Percentiles rank a stretch among this genome's conserved stretches.
Conservation (phyloP, 805 yeast species). For the Candida nanaspora region DNA sequence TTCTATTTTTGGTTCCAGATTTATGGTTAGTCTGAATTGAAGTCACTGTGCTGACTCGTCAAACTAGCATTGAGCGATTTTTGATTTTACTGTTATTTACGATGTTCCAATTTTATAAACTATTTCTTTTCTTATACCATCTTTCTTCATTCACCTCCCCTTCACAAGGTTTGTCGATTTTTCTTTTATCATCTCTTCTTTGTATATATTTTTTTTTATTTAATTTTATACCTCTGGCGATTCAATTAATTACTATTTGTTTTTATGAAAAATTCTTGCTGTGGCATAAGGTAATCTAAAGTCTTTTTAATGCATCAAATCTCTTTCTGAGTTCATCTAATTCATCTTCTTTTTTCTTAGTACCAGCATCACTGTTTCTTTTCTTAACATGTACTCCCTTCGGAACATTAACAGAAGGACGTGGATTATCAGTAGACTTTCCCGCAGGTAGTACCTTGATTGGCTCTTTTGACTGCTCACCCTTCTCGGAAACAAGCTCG, state of each 20-base stretch:
- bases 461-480: conserved; percentile 29
- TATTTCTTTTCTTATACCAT: background rate
- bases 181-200: background rate
- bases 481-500: conserved; percentile 12
- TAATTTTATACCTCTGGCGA: background rate
- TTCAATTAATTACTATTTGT: background rate
- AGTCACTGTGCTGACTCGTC: too few relatives aligned
- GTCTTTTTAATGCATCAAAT: conserved; percentile 66
- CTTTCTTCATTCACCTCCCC: background rate
- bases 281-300: conserved; percentile 3
- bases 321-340: conserved; percentile 62
- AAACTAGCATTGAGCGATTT: too few relatives aligned
- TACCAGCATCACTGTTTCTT: conserved; percentile 13
- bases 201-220: background rate
- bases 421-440: conserved; percentile 32
- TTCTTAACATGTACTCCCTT: conserved; percentile 30
- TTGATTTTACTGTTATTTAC: too few relatives aligned
- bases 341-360: conserved; percentile 32
- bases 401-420: conserved; percentile 32
- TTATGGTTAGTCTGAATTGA: too few relatives aligned
- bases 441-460: conserved; percentile 36
- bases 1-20: too few relatives aligned
- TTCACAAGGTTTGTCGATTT: background rate
- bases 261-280: background rate
- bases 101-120: background rate